Base-by-base conservation (phyloP, 148 eudicot genomes). In the Rhododendron ferrugineum region DNA sequence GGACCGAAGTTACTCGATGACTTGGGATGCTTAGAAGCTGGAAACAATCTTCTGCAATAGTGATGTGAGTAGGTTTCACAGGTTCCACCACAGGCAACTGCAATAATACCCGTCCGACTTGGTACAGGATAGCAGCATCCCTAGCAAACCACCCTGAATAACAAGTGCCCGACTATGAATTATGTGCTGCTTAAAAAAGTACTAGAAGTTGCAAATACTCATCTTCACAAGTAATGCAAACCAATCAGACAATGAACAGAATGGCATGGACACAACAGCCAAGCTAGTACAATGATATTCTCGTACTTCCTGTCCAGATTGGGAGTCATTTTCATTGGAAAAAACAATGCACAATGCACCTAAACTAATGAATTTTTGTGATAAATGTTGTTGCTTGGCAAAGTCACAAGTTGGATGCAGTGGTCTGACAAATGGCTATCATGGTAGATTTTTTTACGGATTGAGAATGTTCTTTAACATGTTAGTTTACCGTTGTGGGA, bases 111-210 rank as follows among this genome's bases (percentile, higher is more conserved):
- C 86, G 88, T 32, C 99, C 99, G 18, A 96, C 92, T 86, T 84
- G 81, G 84, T 90, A 87, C 92, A 95, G 83, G 80, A 92, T 89
- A 7, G 47, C 50, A 6, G 96, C 93, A 91, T 94, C 96, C 92
- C 96, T 88, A 62, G 98, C 95, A 91, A 95, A 96, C 99, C 99
- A 96, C 79, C 99, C 98, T 96, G 95, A 47, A 60, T 81, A 11
- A 85, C 18, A 84, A 74, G 49, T 77, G 36, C 34, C 34, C 23
- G 37, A 86, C 84, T 16, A 88, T 34, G 26, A 37, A 74, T 77
- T 40, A 46, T 26, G 40, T 20, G 70, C 78, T 47, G 72, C 5
- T 15, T 30, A n/a, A 58, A 42, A 68, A 58, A 68, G n/a, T n/a
- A 22, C 7, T 75, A 47, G n/a, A 34, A 82, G 78, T 9, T 47